These are phyloP conservation scores for Phytophthora tentaculata DNA, from an alignment of 352 stramenopile genomes.

Conservation along the genomic window DNA sequence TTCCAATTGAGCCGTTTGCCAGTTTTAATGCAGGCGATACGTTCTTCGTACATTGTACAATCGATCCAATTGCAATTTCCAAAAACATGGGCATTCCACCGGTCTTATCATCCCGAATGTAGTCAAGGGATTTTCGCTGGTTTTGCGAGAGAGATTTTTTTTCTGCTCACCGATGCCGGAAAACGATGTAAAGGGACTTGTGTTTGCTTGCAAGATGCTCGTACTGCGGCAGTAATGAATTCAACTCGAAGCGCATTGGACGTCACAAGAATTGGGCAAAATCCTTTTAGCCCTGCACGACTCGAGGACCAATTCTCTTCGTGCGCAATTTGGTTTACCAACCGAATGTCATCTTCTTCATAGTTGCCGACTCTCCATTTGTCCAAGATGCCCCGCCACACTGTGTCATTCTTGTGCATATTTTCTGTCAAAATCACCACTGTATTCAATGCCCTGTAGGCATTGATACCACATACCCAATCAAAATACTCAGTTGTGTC, in stretches of 20 bases:
- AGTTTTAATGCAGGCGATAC: slow-evolving; percentile 1
- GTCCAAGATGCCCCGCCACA: neutral
- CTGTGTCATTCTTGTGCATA: neutral
- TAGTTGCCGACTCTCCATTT: slow-evolving; percentile 2
- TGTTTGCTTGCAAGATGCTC: neutral
- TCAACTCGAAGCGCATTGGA: slow-evolving; percentile 3
- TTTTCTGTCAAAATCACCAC: slow-evolving; percentile 11
- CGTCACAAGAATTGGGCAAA: too few species aligned
- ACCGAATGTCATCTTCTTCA: too few species aligned
- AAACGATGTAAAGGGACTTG: slow-evolving; percentile 1
- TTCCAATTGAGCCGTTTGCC: slow-evolving; percentile 11
- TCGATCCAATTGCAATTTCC: neutral
- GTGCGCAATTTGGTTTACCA: too few species aligned
- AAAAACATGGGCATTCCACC: neutral
- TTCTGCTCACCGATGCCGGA: neutral
- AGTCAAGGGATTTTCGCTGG: neutral
- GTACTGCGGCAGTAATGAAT: neutral
- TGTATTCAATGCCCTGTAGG: slow-evolving; percentile 3
- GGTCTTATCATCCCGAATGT: neutral
- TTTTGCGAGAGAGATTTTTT: too few species aligned
- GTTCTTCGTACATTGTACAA: slow-evolving; percentile 10
- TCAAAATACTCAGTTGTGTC: neutral
- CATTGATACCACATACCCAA: neutral
- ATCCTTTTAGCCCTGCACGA: too few species aligned
- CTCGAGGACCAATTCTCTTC: too few species aligned